Evolutionary conservation across 2,329 filamentous ascomycete genomes (phyloP).

Genomic region (Dissoconium aciculare): DNA sequence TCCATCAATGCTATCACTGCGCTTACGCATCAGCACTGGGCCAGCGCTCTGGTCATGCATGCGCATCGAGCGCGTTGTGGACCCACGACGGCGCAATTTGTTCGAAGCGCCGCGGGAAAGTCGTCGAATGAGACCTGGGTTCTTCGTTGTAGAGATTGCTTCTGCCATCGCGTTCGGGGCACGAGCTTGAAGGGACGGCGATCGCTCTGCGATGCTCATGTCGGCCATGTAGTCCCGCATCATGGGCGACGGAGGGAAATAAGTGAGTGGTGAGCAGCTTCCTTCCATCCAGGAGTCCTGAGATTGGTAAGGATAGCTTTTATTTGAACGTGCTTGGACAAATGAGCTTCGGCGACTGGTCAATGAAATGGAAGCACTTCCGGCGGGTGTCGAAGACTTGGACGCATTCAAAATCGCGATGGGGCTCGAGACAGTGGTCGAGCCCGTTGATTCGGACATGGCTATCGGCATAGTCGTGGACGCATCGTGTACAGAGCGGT

Average conservation of each 20-base stretch:
- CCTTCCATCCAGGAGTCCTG: conserved; percentile 14
- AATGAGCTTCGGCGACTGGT: conserved; percentile 26
- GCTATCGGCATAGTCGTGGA: not conserved
- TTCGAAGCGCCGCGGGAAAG: conserved; percentile 67
- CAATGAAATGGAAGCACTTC: conserved; percentile 6
- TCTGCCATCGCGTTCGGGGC: conserved; percentile 47
- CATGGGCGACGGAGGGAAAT: conserved; percentile 13
- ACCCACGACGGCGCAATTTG: conserved; percentile 58
- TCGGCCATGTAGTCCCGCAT: conserved; percentile 15
- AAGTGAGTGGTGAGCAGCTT: conserved; percentile 14
- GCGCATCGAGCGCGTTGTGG: conserved; percentile 53
- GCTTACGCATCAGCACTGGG: conserved; percentile 69
- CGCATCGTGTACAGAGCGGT: not conserved
- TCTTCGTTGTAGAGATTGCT: conserved; percentile 41
- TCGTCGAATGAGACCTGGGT: conserved; percentile 57
- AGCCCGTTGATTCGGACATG: not conserved
- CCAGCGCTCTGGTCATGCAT: conserved; percentile 80
- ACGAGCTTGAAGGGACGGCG: conserved; percentile 35
- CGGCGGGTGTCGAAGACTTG: conserved; percentile 4
- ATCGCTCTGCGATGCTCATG: conserved; percentile 32
- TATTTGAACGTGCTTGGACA: conserved; percentile 16
- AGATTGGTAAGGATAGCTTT: conserved; percentile 9
- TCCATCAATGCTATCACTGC: conserved; percentile 78
- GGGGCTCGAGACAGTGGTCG: not conserved
- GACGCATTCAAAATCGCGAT: not conserved